Base-by-base conservation (phyloP, 768 basidiomycete species). In the Russula earlei region DNA sequence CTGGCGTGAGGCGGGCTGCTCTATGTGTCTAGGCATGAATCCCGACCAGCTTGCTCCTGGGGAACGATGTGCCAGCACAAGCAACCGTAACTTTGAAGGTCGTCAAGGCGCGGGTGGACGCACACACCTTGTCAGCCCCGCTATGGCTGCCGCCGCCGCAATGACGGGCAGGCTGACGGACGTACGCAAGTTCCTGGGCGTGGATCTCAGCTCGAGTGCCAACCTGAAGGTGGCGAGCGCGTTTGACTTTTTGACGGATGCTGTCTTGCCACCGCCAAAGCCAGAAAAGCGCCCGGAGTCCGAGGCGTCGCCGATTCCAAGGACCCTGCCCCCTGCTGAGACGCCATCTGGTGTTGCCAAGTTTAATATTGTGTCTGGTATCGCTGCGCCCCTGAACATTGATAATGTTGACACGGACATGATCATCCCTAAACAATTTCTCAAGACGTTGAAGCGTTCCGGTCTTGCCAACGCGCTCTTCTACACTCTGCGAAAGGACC, bases 211-310 rank as follows among this genome's bases (percentile, higher is more conserved):
- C n/a, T 46, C 68, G 2, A 60, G 62, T 8, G 63, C 78, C 34
- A 77, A 80, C 48, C 70, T 92, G 62, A 95, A 92, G 73, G 74
- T 82, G 46, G 74, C 80, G 24, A 87, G 75, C 58, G 82, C 79
- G 25, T 77, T 77, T 64, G 85, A 93, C 55, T 92, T 91, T 72
- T 74, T 94, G 68, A 83, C 83, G 46, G 84, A 86, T 58, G 79
- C 72, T 27, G 71, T 72, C 27, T 66, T 75, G 20, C 69, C 74
- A 14, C 67, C 76, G 15, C 72, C 71, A 8, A 67, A 66, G 38
- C 71, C 73, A 20, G 66, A 61, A 29, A 62, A 66, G 53, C 58
- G 62, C 11, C 50, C 59, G 9, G 62, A 57, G 19, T 63, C 65
- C 10, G 64, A 69, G 17, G 27, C 64, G n/a, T 44, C 56, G 7